Base-by-base conservation (phyloP, 2,329 filamentous ascomycete species). In the Cercospora zeina region DNA sequence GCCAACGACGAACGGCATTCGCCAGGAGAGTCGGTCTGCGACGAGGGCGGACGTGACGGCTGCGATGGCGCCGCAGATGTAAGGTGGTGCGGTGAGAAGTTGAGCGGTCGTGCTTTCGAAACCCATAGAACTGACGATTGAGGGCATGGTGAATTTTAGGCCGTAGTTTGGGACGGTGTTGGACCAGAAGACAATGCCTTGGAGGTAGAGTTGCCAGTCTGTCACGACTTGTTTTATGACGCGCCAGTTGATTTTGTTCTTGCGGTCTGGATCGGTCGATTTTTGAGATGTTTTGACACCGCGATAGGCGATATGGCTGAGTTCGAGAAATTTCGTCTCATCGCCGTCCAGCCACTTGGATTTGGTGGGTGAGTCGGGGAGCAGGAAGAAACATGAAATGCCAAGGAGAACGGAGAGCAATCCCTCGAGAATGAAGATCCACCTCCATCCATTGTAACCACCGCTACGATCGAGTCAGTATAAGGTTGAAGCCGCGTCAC, bases 291-390 rank as follows among this genome's bases (percentile, higher is more conserved):
- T 59, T 37, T 60, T 65, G 27, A 61, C 55, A 1, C 74, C 0
- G 87, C 88, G 34, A 83, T 79, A 34, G 72, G 62, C 0, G 89
- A 88, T 27, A 85, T 85, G 1, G 66, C 73, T 89, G 87, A 92
- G 5, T 77, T 82, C 69, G 90, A 91, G 1, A 77, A 71, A 68
- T 91, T 88, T 54, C 86, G 78, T 8, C 85, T 83, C 0, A 83
- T 89, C 0, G 85, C 84, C 68, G 89, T 87, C 66, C 82, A 86
- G 68, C 90, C 87, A 14, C 81, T 80, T 16, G 36, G 76, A 75
- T 42, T 77, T 80, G 37, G 79, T 77, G 0, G 83, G 81, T 4
- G 75, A 77, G 65, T 84, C 80, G 0, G 82, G 82, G 10, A 85
- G 72, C 42, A 77, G 76, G 66, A 83, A 82, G 72, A 88, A 16